Percentiles rank a stretch among this genome's conserved stretches.
phyloP scores from a whole-genome alignment of 2,329 filamentous ascomycete species.

The Zymoseptoria ardabiliae region DNA sequence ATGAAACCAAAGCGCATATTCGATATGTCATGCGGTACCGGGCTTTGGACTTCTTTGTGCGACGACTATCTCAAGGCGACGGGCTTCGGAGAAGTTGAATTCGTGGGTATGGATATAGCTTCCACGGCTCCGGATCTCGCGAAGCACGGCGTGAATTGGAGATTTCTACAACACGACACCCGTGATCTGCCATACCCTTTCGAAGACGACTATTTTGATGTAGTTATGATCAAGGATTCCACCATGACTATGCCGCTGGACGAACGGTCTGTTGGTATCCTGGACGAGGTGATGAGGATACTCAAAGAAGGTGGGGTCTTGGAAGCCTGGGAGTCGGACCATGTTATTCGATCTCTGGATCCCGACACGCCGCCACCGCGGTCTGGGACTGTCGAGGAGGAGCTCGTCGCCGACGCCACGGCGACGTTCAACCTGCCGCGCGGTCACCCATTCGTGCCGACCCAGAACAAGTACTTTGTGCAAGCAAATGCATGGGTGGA shows the following conservation, averaged over 20 bases:
- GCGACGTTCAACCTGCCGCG: constrained; percentile 77
- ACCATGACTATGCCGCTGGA: constrained; percentile 58
- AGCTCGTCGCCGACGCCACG: constrained; percentile 57
- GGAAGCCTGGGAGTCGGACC: constrained; percentile 86
- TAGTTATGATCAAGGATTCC: constrained; percentile 82
- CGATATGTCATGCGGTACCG: constrained; percentile 81
- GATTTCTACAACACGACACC: constrained; percentile 80
- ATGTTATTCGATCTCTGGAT: constrained; percentile 72
- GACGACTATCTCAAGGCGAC: constrained; percentile 67
- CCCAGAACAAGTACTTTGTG: constrained; percentile 72
- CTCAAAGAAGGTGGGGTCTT: constrained; percentile 70
- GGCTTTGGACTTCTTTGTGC: constrained; percentile 83
- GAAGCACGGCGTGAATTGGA: constrained; percentile 75
- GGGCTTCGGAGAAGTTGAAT: constrained; percentile 63
- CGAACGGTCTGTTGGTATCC: constrained; percentile 46
- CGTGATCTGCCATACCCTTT: constrained; percentile 71
- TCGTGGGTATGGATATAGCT: constrained; percentile 76
- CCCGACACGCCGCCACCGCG: constrained; percentile 62
- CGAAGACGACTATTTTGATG: constrained; percentile 70
- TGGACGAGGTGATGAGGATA: constrained; percentile 70
- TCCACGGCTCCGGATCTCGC: constrained; percentile 59
- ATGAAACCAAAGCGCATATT: constrained; percentile 70
- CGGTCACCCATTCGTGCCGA: constrained; percentile 72
- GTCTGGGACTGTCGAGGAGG: constrained; percentile 53
- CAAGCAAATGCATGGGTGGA: constrained; percentile 80